Evolutionary conservation across 768 basidiomycete species (phyloP), one percentile per base, ranked within the genome.

Genomic region (Phanerochaete carnosa): DNA sequence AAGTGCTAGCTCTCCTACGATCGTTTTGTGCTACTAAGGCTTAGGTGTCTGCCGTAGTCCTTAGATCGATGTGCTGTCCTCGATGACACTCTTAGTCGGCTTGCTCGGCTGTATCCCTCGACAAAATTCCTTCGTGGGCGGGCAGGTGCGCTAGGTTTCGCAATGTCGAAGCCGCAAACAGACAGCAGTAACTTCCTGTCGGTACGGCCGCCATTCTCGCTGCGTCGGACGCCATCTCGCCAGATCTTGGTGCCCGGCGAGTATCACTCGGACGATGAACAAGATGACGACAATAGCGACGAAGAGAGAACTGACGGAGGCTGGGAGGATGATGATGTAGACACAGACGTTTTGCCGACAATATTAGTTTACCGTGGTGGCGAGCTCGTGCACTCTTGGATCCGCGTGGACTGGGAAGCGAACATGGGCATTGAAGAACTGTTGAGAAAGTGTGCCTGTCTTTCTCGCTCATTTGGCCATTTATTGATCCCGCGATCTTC

Each of bases 301-400:
- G 75, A 68, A 11, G 65, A 66, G 26, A 70, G 68, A 13, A 74
- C 74, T 25, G 69, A 76, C 26, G 80, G 78, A 3, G 73, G 72
- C 11, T 75, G 76, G 45, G 78, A 79, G 13, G 87, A 90, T 5
- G 86, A 84, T 54, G 74, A 85, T 29, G 85, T 92, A 45, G 90
- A 92, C 66, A 81, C 86, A 3, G 90, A 92, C 69, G 84, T 92
- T 79, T 78, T 92, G 28, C 90, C 91, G 0, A 92, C 90, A 1
- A 71, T 92, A 68, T 79, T 92, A 13, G 88, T 90, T 3, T 93
- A 93, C 66, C 87, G 85, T 19, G 85, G 83, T 59, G 90, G 92
- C 19, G 84, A 91, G 62, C 82, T 94, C n/a, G 83, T 92, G n/a
- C 83, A 91, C 66, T 90, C 90, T 52, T 94, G 92, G 92, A 88